Percentiles rank a stretch among this genome's conserved stretches.
Conservation (phyloP, 1,284 basidiomycete genomes). For the Lentinula novae-zelandiae region DNA sequence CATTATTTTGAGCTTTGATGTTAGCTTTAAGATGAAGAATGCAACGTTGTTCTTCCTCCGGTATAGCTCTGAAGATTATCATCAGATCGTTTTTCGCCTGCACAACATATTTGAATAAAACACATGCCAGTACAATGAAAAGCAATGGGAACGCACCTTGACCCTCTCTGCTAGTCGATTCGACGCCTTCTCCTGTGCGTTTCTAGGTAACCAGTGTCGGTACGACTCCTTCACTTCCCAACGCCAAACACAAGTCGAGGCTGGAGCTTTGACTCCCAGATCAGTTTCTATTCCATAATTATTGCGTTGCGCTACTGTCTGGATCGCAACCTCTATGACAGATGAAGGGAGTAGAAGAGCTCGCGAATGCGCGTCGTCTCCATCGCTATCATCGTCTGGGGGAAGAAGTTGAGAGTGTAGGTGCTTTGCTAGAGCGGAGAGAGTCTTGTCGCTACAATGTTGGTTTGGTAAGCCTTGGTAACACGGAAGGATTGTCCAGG, state of each 20-base stretch:
- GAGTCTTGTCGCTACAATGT: constrained; percentile 60
- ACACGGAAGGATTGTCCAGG: constrained; percentile 9
- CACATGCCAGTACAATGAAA: background rate
- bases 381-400: constrained; percentile 36
- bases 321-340: constrained; percentile 60
- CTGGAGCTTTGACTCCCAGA: constrained; percentile 47
- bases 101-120: constrained; percentile 6
- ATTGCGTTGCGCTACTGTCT: constrained; percentile 52
- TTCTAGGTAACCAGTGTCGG: constrained; percentile 67
- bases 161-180: constrained; percentile 62
- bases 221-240: constrained; percentile 75
- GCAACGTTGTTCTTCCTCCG: constrained; percentile 49
- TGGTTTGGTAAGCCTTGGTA: constrained; percentile 6
- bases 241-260: constrained; percentile 74
- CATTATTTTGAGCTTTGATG: constrained; percentile 19
- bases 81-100: constrained; percentile 63
- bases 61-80: constrained; percentile 48
- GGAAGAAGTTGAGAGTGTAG: constrained; percentile 48
- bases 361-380: background rate
- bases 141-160: constrained; percentile 43
- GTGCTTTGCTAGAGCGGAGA: constrained; percentile 55
- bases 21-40: constrained; percentile 50
- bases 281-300: constrained; percentile 71
- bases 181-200: constrained; percentile 60
- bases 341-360: constrained; percentile 38